phyloP scores from a whole-genome alignment of 768 basidiomycete genomes.

The Rhodotorula babjevae region DNA sequence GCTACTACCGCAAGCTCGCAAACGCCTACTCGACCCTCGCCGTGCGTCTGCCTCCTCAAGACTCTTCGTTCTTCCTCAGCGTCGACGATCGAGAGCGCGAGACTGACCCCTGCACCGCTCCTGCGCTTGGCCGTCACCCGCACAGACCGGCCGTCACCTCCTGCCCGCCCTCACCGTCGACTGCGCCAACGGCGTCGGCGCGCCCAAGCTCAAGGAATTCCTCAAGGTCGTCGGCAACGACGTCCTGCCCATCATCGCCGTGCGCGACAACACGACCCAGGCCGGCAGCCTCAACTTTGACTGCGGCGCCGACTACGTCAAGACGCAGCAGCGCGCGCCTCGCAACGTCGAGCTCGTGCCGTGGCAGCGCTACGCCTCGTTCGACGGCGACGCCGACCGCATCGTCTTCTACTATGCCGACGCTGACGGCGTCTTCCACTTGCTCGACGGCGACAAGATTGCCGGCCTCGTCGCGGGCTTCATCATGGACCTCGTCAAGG shows the following conservation, averaged over 20 bases:
- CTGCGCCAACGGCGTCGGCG: slow-evolving; percentile 98
- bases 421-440: slow-evolving; percentile 68
- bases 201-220: slow-evolving; percentile 63
- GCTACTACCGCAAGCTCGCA: slow-evolving; percentile 81
- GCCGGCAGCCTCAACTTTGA: slow-evolving; percentile 72
- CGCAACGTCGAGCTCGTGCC: slow-evolving; percentile 61
- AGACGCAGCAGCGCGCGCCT: slow-evolving; percentile 82
- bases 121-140: neutral
- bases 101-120: no score
- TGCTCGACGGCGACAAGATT: slow-evolving; percentile 98
- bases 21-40: slow-evolving; percentile 78
- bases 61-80: no score
- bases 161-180: slow-evolving; percentile 63
- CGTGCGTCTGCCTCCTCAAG: no score
- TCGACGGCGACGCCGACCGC: slow-evolving; percentile 96
- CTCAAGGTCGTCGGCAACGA: slow-evolving; percentile 32
- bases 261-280: slow-evolving; percentile 64
- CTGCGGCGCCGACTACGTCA: slow-evolving; percentile 95
- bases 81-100: no score
- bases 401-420: slow-evolving; percentile 88
- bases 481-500: slow-evolving; percentile 81
- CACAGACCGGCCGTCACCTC: slow-evolving; percentile 57
- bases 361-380: slow-evolving; percentile 68
- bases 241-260: slow-evolving; percentile 59
- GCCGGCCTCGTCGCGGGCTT: slow-evolving; percentile 87